phyloP scores from a whole-genome alignment of 441 rosid species.

The Populus hybrid region DNA sequence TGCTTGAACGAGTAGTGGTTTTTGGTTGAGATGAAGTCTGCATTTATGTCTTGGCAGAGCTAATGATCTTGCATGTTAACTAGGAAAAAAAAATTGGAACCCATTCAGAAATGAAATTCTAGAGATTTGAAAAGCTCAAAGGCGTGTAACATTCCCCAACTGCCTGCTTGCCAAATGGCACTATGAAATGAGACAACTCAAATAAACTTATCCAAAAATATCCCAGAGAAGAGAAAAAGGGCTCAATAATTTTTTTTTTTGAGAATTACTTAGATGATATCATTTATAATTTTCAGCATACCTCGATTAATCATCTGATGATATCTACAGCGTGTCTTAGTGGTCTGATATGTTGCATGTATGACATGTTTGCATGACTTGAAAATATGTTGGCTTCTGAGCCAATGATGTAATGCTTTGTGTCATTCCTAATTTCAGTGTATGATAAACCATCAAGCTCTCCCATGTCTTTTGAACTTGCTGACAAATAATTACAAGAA shows the following conservation, averaged over 20 bases:
- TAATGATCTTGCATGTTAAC: not conserved
- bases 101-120: not conserved
- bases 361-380: not conserved
- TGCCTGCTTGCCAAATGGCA: not conserved
- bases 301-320: not conserved
- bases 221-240: not conserved
- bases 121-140: not conserved
- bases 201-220: too few relatives aligned
- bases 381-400: not conserved
- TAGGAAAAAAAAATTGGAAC: not conserved
- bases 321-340: not conserved
- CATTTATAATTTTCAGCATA: not conserved
- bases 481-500: slow-evolving; percentile 59
- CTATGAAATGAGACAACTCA: not conserved
- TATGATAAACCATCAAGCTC: slow-evolving; percentile 56
- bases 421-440: slow-evolving; percentile 24
- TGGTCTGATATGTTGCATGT: not conserved
- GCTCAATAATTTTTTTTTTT: not conserved
- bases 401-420: not conserved
- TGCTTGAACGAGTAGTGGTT: not conserved
- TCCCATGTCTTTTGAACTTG: slow-evolving; percentile 62
- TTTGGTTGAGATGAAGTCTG: not conserved
- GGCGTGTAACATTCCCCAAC: not conserved
- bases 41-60: not conserved
- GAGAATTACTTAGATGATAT: not conserved